Evolutionary conservation across 2,329 filamentous ascomycete genomes (phyloP).

Genomic region (Stenocarpella maydis): DNA sequence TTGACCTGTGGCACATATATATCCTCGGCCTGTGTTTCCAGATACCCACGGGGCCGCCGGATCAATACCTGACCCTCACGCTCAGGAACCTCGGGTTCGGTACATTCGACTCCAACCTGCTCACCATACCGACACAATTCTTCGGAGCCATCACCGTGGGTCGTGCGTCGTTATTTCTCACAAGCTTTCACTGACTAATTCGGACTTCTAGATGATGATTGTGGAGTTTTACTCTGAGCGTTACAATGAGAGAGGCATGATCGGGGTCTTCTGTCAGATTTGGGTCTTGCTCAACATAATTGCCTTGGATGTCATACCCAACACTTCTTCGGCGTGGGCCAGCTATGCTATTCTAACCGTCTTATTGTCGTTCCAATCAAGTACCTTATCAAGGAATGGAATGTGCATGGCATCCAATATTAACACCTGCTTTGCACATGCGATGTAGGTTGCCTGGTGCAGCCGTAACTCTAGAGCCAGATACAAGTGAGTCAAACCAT

Average conservation of each 20-base stretch:
- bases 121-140: conserved; percentile 59
- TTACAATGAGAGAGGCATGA: background rate
- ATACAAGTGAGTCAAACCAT: background rate
- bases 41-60: conserved; percentile 56
- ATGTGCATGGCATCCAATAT: background rate
- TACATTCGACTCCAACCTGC: conserved; percentile 62
- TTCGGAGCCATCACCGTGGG: conserved; percentile 38
- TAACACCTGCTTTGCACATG: background rate
- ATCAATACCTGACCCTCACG: conserved; percentile 61
- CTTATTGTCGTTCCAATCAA: background rate
- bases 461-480: background rate
- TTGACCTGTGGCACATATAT: conserved; percentile 66
- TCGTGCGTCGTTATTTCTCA: conserved; percentile 36
- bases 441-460: conserved; percentile 6
- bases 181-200: conserved; percentile 46
- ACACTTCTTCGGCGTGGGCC: background rate
- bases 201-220: background rate
- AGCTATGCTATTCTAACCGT: conserved; percentile 4
- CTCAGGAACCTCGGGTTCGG: conserved; percentile 59
- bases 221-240: background rate
- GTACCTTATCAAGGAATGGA: background rate
- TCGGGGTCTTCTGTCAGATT: background rate
- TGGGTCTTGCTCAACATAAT: conserved; percentile 6
- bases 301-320: background rate
- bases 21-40: conserved; percentile 56